These are phyloP conservation scores for Aspergillus sp. DNA, from an alignment of 2,329 filamentous ascomycete genomes.

Conservation along the genomic window DNA sequence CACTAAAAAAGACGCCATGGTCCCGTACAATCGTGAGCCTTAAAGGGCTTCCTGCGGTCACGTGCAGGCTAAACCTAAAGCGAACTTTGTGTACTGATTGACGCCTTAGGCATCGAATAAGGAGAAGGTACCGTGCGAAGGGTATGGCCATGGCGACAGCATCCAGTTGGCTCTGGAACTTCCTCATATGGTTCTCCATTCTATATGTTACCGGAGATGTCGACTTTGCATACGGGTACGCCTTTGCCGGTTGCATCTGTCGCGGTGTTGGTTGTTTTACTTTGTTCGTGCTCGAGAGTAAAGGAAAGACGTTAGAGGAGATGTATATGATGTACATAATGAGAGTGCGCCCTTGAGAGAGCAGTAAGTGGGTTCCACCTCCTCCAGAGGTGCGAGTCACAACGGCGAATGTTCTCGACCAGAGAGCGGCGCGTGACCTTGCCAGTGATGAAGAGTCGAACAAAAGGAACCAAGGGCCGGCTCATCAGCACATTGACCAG, in stretches of 20 bases:
- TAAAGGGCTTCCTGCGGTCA: not conserved
- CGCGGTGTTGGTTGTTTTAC: constrained; percentile 62
- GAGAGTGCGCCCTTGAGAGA: constrained; percentile 59
- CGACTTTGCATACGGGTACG: constrained; percentile 71
- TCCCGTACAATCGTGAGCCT: too few relatives aligned
- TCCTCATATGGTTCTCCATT: constrained; percentile 72
- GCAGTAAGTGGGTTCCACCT: constrained; percentile 46
- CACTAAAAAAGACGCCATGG: not conserved
- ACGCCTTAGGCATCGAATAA: too few relatives aligned
- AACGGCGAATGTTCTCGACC: constrained; percentile 18
- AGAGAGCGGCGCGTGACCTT: constrained; percentile 19
- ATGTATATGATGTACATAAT: constrained; percentile 73
- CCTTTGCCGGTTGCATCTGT: constrained; percentile 69
- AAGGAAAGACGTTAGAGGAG: constrained; percentile 69
- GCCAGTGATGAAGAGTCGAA: constrained; percentile 17
- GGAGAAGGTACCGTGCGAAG: too few relatives aligned
- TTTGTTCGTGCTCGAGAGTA: constrained; percentile 72
- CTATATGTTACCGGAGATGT: constrained; percentile 72
- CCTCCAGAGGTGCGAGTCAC: constrained; percentile 26
- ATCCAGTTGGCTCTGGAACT: constrained; percentile 74
- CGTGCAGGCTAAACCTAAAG: not conserved
- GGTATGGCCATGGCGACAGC: constrained; percentile 74
- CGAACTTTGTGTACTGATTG: not conserved
- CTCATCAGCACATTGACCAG: constrained; percentile 24
- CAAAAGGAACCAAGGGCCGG: constrained; percentile 14